A percentile compares a stretch with the other conserved stretches of the same genome.
These are phyloP conservation scores for Cytospora piceicola DNA, from an alignment of 2,329 filamentous ascomycete genomes.

Conservation along the genomic window DNA sequence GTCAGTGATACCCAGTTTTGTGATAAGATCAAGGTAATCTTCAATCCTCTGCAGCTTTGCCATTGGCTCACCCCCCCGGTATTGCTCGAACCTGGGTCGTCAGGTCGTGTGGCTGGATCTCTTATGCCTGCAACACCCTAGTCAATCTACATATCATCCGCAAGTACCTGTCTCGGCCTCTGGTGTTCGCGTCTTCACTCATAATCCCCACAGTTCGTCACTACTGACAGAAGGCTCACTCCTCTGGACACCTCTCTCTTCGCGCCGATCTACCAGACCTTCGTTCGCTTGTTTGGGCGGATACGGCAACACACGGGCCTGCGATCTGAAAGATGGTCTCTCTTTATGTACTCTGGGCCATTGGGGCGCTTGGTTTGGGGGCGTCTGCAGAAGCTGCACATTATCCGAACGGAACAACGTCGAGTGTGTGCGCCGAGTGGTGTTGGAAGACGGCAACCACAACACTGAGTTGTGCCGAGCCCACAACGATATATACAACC, in stretches of 20 bases:
- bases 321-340: slow-evolving; percentile 25
- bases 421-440: slow-evolving; percentile 18
- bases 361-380: slow-evolving; percentile 23
- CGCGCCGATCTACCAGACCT: slow-evolving; percentile 18
- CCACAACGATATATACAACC: neutral
- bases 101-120: slow-evolving; percentile 18
- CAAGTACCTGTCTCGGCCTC: slow-evolving; percentile 17
- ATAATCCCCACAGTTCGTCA: slow-evolving; percentile 20
- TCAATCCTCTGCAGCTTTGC: slow-evolving; percentile 12
- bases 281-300: slow-evolving; percentile 20
- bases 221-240: slow-evolving; percentile 22
- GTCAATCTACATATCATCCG: slow-evolving; percentile 23
- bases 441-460: slow-evolving; percentile 28
- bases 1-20: slow-evolving; percentile 11
- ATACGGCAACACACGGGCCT: slow-evolving; percentile 17
- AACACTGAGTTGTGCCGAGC: slow-evolving; percentile 5
- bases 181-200: slow-evolving; percentile 9
- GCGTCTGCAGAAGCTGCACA: slow-evolving; percentile 12
- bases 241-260: slow-evolving; percentile 25
- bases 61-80: slow-evolving; percentile 21
- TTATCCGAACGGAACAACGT: slow-evolving; percentile 22
- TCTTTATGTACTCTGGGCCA: slow-evolving; percentile 22
- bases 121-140: slow-evolving; percentile 15
- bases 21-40: slow-evolving; percentile 18
- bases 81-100: slow-evolving; percentile 19